phyloP scores from a whole-genome alignment of 495 filamentous ascomycete species.

The Penicillium arizonense region DNA sequence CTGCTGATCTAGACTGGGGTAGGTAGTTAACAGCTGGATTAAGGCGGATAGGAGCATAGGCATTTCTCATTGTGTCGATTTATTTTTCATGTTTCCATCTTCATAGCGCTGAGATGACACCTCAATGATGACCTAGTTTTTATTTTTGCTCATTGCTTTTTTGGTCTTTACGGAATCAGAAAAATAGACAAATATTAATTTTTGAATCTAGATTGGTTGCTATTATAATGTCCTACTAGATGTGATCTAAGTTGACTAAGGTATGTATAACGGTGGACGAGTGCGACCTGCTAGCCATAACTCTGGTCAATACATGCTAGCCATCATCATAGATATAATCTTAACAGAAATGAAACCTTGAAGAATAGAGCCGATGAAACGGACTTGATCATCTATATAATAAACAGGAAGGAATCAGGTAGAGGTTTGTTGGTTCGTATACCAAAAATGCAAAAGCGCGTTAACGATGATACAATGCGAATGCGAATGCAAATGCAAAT shows the following conservation, averaged over 20 bases:
- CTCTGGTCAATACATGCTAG: no score
- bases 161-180: background rate
- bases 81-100: constrained; percentile 29
- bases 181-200: background rate
- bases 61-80: constrained; percentile 41
- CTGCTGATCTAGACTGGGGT: background rate
- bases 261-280: no score
- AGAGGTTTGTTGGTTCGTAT: no score
- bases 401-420: no score
- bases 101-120: constrained; percentile 38
- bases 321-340: no score
- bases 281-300: no score
- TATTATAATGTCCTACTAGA: background rate
- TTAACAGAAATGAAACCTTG: no score
- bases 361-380: no score
- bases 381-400: no score
- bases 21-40: constrained; percentile 7
- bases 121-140: constrained; percentile 33
- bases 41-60: constrained; percentile 28
- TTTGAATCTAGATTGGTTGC: background rate
- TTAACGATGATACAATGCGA: no score
- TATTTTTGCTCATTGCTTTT: constrained; percentile 1
- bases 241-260: background rate
- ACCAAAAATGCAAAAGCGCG: no score
- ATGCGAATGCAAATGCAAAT: no score